These are phyloP conservation scores for Pistacia vera DNA, from an alignment of 345 rosid genomes.

Conservation along the genomic window DNA sequence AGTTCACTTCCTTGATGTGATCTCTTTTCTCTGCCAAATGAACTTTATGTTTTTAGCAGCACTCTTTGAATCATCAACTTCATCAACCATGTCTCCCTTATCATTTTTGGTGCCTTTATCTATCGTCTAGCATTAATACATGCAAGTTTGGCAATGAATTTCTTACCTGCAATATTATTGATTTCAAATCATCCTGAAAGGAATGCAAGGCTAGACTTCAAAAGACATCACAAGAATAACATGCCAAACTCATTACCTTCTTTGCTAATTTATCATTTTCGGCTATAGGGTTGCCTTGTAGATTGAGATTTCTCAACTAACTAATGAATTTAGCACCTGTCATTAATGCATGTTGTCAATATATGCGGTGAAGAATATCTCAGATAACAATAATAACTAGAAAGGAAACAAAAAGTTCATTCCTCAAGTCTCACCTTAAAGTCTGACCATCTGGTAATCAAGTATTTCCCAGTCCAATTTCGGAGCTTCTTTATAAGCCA, in stretches of 20 bases:
- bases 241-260: slow-evolving; percentile 46
- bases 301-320: slow-evolving; percentile 66
- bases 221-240: not conserved
- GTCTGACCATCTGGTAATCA: slow-evolving; percentile 64
- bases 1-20: slow-evolving; percentile 21
- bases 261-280: slow-evolving; percentile 64
- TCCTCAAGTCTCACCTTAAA: slow-evolving; percentile 54
- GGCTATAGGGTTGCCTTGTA: slow-evolving; percentile 81
- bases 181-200: not conserved
- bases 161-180: slow-evolving; percentile 49
- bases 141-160: slow-evolving; percentile 57
- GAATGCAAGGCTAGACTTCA: not conserved
- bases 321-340: slow-evolving; percentile 66
- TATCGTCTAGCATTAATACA: slow-evolving; percentile 71
- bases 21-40: slow-evolving; percentile 23
- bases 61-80: slow-evolving; percentile 16
- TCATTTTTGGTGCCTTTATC: slow-evolving; percentile 39
- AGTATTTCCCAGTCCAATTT: slow-evolving; percentile 83
- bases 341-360: slow-evolving; percentile 13
- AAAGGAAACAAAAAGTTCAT: not conserved
- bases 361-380: not conserved
- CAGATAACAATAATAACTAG: slow-evolving; percentile 6
- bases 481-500: slow-evolving; percentile 68
- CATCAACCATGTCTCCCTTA: slow-evolving; percentile 23
- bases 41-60: slow-evolving; percentile 28